Conservation (phyloP, 1,139 yeast species). For the Sugiyamaella sp. region DNA sequence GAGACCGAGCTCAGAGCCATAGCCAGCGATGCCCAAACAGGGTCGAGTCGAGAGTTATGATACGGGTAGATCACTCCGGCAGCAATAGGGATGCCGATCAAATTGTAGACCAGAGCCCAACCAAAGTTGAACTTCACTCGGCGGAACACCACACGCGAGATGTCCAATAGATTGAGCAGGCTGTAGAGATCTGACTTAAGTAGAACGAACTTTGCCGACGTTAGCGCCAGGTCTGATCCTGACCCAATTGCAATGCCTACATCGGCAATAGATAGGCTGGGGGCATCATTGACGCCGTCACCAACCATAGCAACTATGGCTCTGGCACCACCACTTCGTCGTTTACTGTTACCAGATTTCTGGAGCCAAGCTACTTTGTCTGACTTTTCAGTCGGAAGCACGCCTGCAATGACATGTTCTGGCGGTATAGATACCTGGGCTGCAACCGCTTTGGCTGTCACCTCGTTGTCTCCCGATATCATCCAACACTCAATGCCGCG, state of each 20-base stretch:
- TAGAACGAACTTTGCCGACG: slow-evolving; percentile 87
- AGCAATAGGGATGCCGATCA: slow-evolving; percentile 87
- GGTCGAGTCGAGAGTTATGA: slow-evolving; percentile 71
- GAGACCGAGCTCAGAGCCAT: slow-evolving; percentile 93
- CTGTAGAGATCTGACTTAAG: slow-evolving; percentile 43
- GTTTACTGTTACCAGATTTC: slow-evolving; percentile 36
- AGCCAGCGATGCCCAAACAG: slow-evolving; percentile 81
- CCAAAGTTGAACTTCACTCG: slow-evolving; percentile 78
- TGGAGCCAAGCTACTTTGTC: slow-evolving; percentile 59
- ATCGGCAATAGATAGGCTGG: slow-evolving; percentile 85
- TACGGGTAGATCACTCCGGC: slow-evolving; percentile 85
- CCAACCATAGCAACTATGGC: slow-evolving; percentile 70
- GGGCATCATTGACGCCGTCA: slow-evolving; percentile 95
- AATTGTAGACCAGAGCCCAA: slow-evolving; percentile 86
- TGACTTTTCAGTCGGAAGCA: slow-evolving; percentile 73
- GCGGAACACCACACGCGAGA: slow-evolving; percentile 67
- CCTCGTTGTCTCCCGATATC: slow-evolving; percentile 68
- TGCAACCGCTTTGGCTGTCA: slow-evolving; percentile 72
- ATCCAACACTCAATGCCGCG: slow-evolving; percentile 65
- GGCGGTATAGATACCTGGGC: slow-evolving; percentile 58
- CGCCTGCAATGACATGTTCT: slow-evolving; percentile 67
- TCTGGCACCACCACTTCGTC: slow-evolving; percentile 31
- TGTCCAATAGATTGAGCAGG: slow-evolving; percentile 66
- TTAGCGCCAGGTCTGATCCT: slow-evolving; percentile 92
- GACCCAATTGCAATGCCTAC: slow-evolving; percentile 90